A percentile compares a stretch with the other conserved stretches of the same genome.
phyloP scores from a whole-genome alignment of 306 rosid genomes.

The Gynostemma pentaphyllum region DNA sequence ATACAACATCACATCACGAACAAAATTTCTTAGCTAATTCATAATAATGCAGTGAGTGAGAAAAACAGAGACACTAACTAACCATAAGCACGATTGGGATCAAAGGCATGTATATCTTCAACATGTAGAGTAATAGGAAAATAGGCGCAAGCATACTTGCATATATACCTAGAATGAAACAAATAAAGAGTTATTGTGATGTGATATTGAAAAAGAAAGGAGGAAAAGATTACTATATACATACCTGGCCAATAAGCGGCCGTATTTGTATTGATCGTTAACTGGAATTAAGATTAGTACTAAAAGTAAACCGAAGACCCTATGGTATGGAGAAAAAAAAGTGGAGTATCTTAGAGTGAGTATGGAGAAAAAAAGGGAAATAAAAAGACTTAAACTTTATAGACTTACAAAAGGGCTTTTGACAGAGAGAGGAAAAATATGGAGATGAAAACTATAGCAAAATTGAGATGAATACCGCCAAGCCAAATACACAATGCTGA shows the following conservation, averaged over 20 bases:
- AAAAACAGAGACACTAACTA: conserved; percentile 5
- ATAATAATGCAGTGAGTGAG: background rate
- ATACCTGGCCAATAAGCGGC: conserved; percentile 50
- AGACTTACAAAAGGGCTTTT: conserved; percentile 46
- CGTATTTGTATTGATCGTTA: conserved; percentile 39
- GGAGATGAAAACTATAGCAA: conserved; percentile 33
- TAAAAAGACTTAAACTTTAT: too few species aligned
- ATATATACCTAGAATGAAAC: conserved; percentile 46
- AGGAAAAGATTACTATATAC: background rate
- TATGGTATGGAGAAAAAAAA: background rate
- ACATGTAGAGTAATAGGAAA: conserved; percentile 72
- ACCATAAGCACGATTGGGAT: conserved; percentile 75
- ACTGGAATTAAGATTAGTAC: conserved; percentile 46
- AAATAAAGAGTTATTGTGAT: background rate
- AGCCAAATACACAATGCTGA: conserved; percentile 53
- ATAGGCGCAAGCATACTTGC: conserved; percentile 54
- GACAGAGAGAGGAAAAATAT: conserved; percentile 46
- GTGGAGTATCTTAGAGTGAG: background rate
- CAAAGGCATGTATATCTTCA: conserved; percentile 64
- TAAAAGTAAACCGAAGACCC: conserved; percentile 48
- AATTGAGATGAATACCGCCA: conserved; percentile 59
- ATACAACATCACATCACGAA: background rate
- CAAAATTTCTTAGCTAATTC: background rate
- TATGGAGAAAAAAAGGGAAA: background rate
- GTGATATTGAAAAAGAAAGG: background rate